These are phyloP conservation scores for Nitzschia inconspicua DNA, from an alignment of 108 stramenopile genomes.

Conservation along the genomic window DNA sequence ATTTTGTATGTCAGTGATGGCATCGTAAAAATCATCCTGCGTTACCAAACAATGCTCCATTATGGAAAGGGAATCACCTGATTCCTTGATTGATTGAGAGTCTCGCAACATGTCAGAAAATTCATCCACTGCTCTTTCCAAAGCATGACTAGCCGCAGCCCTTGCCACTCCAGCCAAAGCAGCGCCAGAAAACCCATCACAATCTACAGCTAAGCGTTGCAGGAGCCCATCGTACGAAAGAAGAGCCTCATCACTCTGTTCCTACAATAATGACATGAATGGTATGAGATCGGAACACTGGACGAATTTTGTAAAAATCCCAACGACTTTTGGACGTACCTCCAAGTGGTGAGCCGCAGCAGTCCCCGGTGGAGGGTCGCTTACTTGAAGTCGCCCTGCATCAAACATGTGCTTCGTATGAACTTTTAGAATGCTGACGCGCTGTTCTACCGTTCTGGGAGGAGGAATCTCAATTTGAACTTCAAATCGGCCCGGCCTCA, in stretches of 20 bases:
- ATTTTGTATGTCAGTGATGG: constrained; percentile 57
- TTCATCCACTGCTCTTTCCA: constrained; percentile 70
- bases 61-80: constrained; percentile 18
- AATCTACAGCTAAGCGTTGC: constrained; percentile 49
- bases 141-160: constrained; percentile 74
- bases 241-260: neutral
- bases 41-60: constrained; percentile 74
- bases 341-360: constrained; percentile 30
- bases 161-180: constrained; percentile 71
- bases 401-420: constrained; percentile 72
- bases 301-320: neutral
- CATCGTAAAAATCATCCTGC: constrained; percentile 55
- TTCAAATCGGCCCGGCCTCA: constrained; percentile 84
- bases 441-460: constrained; percentile 64
- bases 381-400: constrained; percentile 69
- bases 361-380: constrained; percentile 59
- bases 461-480: constrained; percentile 85
- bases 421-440: constrained; percentile 72
- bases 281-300: neutral
- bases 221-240: constrained; percentile 48
- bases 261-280: neutral
- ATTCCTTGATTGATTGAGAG: constrained; percentile 10
- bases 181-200: constrained; percentile 82
- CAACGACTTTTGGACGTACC: constrained; percentile 14
- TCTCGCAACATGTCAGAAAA: constrained; percentile 21